Base-by-base conservation (phyloP, 2,329 filamentous ascomycete species). In the Ampelomyces quisqualis region DNA sequence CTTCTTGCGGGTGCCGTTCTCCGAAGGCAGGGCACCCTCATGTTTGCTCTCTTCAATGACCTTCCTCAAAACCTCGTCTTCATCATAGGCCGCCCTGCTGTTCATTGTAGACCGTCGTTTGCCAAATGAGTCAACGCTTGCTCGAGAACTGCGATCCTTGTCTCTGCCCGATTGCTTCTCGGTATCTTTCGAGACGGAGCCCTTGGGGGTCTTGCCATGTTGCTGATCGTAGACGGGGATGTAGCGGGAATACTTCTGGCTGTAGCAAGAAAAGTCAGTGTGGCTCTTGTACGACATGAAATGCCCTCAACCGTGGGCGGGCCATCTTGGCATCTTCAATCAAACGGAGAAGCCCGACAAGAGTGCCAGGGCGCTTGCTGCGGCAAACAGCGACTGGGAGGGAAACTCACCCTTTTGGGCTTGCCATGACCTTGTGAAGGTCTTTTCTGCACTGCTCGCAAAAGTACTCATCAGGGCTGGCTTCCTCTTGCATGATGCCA, bases 31-130 rank as follows among this genome's bases (percentile, higher is more conserved):
- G 9, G 77, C 75, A 8, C 78, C 82, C 29, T 94, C 88, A 61
- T 88, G 85, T 70, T 90, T 96, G 73, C 93, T 98, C 47, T 94
- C 90, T 68, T 97, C 91, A 56, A 98, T 90, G 20, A 91, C 93
- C 53, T 87, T 82, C 39, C 90, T 82, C 26, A 98, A 70, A 59
- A 90, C 84, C 65, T 94, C 89, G 57, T 95, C 90, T 69, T 98
- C 93, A 52, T 97, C 90, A 58, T 97, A 97, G 15, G 90, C 91
- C 28, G 91, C 90, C 48, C 91, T 83, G 66, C 93, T 98, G 64
- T 97, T 95, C 89, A 97, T 96, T 5, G 93, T 98, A 14, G 90
- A 95, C 19, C 93, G 81, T 45, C 93, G 82, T 67, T 96, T 97
- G 24, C 85, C 82, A 37, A 80, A 78, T 38, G 81, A 77, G 29